These are phyloP conservation scores for Pneumocystis canis DNA, from an alignment of 1,139 yeast species.

Conservation along the genomic window DNA sequence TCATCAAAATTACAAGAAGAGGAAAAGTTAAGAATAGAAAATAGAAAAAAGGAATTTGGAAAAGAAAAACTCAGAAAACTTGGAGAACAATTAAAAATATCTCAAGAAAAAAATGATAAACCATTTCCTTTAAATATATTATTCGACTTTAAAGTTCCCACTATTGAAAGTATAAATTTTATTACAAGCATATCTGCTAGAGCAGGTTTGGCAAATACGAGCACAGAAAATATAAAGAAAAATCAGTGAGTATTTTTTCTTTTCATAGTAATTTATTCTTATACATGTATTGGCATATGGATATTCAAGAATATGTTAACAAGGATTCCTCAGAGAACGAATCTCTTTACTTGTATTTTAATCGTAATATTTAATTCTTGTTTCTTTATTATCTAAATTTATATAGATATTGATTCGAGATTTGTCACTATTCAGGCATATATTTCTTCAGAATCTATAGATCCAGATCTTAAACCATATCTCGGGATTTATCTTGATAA, in stretches of 20 bases:
- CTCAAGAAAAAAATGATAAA: constrained; percentile 51
- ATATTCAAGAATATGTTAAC: constrained; percentile 22
- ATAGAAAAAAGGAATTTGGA: constrained; percentile 42
- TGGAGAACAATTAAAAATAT: constrained; percentile 38
- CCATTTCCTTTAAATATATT: constrained; percentile 63
- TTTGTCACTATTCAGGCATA: constrained; percentile 60
- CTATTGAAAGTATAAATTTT: constrained; percentile 59
- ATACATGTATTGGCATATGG: constrained; percentile 23
- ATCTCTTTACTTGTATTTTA: constrained; percentile 50
- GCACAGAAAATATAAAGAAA: constrained; percentile 11
- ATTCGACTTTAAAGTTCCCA: constrained; percentile 49
- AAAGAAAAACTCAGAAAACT: constrained; percentile 44
- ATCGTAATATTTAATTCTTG: not conserved
- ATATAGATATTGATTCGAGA: constrained; percentile 66
- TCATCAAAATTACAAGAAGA: constrained; percentile 41
- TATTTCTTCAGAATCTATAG: constrained; percentile 49
- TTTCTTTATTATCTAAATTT: constrained; percentile 14
- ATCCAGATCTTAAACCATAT: constrained; percentile 46
- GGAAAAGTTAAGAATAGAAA: constrained; percentile 35
- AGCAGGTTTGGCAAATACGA: constrained; percentile 25
- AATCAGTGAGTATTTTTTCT: not conserved
- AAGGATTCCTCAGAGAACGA: constrained; percentile 32
- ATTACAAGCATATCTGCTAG: constrained; percentile 52
- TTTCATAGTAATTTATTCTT: constrained; percentile 18
- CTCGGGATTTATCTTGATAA: constrained; percentile 46